Evolutionary conservation across 1,284 basidiomycete species (phyloP), one percentile per base, ranked within the genome.

Genomic region (Cryptococcus sp.): DNA sequence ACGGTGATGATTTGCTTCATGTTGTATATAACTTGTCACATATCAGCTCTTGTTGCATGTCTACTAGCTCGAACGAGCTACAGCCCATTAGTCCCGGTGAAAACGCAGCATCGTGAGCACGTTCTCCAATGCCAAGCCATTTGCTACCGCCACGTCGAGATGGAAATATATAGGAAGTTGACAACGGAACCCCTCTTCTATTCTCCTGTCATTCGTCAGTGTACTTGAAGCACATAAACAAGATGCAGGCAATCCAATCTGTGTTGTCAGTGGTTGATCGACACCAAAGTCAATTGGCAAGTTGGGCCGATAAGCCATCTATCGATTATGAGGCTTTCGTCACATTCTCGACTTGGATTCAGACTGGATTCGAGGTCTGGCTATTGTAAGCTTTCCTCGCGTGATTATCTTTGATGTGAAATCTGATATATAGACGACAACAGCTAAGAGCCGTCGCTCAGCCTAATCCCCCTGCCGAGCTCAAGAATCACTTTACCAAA

Each of bases 391-490:
- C 66, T 41, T 14, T 25, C 24, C n/a, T 10, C 31, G 18, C 32
- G 16, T 19, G 21, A 11, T 36, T 11, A 36, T 24, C 10, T 11
- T 25, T 32, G 25, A 46, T n/a, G n/a, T n/a, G n/a, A n/a, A n/a
- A n/a, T n/a, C 48, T 50, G 19, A 49, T 43, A 10, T 16, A 7
- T 45, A 72, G 69, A 21, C 55, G 58, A 42, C 85, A 91, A 11
- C 93, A 97, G 74, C 87, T 90, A 66, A 86, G 86, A 2, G 78
- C 88, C 47, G 94, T 91, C 73, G 84, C 82, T 1, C 87, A 86
- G 61, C 81, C 80, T 0, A 76, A 80, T n/a, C 90, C 92, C 0
- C 93, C 92, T 0, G 71, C 81, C 0, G 85, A 83, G 1, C 82
- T 97, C 3, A 83, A 82, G 0, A 75, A 76, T 0, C 86, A 94